phyloP scores from a whole-genome alignment of 1,284 basidiomycete species.

The Abortiporus biennis region DNA sequence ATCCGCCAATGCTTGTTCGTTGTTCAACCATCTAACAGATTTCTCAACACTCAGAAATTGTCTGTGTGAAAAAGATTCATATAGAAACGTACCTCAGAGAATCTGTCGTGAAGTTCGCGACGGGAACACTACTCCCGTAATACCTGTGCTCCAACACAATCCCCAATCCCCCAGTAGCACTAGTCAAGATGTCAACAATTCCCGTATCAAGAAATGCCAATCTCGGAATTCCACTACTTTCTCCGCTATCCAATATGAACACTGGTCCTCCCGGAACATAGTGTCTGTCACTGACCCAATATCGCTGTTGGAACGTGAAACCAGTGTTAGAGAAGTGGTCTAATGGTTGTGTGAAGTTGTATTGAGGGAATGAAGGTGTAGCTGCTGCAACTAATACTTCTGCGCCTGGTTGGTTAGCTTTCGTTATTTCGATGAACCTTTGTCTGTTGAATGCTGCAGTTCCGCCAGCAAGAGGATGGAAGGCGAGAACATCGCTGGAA shows the following conservation, averaged over 20 bases:
- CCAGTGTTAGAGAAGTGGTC: constrained; percentile 62
- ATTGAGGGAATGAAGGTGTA: constrained; percentile 13
- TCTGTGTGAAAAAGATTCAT: neutral
- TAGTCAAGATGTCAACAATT: constrained; percentile 77
- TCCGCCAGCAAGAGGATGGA: too few relatives aligned
- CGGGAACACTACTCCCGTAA: constrained; percentile 57
- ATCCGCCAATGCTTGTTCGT: constrained; percentile 83
- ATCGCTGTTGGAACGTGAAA: constrained; percentile 63
- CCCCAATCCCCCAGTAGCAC: constrained; percentile 74
- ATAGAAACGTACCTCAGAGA: constrained; percentile 46
- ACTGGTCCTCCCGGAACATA: constrained; percentile 75
- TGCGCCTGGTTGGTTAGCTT: neutral
- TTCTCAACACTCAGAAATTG: neutral
- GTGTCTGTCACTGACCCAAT: constrained; percentile 79
- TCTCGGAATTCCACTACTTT: constrained; percentile 66
- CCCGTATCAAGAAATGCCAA: constrained; percentile 70
- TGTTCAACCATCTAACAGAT: constrained; percentile 68
- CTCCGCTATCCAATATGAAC: constrained; percentile 75
- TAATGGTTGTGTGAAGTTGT: constrained; percentile 66
- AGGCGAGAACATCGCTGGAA: neutral
- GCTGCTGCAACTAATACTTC: constrained; percentile 2
- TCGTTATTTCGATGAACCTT: too few relatives aligned
- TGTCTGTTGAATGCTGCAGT: too few relatives aligned
- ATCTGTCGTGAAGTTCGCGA: constrained; percentile 73
- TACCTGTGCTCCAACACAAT: constrained; percentile 82